These are phyloP conservation scores for Tuber umbilicatum DNA, from an alignment of 495 filamentous ascomycete species.

Conservation along the genomic window DNA sequence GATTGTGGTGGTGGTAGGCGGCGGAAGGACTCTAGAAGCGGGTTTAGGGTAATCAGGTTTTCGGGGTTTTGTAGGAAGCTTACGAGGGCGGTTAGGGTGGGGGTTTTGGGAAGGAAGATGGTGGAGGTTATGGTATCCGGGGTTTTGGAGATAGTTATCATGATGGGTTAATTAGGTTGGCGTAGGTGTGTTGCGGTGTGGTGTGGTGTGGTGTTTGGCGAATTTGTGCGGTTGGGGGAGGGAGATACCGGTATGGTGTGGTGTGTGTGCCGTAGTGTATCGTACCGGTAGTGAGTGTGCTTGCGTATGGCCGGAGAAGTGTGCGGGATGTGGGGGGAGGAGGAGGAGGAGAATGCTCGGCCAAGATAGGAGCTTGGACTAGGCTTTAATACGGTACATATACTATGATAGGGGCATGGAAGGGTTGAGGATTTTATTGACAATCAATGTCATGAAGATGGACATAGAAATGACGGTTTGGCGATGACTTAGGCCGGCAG, in stretches of 20 bases:
- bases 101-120: background rate
- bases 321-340: background rate
- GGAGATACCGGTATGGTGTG: background rate
- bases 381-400: background rate
- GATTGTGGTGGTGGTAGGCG: background rate
- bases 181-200: background rate
- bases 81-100: background rate
- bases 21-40: background rate
- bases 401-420: background rate
- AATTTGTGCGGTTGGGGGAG: background rate
- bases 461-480: background rate
- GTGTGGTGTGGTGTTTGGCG: background rate
- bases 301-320: background rate
- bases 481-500: background rate
- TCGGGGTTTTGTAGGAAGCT: slow-evolving; percentile 11
- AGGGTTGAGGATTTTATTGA: background rate
- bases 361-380: background rate
- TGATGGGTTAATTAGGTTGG: background rate
- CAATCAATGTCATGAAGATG: background rate
- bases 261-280: background rate
- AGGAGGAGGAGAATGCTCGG: background rate
- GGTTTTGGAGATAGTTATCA: background rate
- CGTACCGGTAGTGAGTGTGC: no score
- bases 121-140: slow-evolving; percentile 7
- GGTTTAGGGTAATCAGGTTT: slow-evolving; percentile 13